Evolutionary conservation across 148 eudicot genomes (phyloP), one percentile per base, ranked within the genome.

Genomic region (Diospyros kaki): DNA sequence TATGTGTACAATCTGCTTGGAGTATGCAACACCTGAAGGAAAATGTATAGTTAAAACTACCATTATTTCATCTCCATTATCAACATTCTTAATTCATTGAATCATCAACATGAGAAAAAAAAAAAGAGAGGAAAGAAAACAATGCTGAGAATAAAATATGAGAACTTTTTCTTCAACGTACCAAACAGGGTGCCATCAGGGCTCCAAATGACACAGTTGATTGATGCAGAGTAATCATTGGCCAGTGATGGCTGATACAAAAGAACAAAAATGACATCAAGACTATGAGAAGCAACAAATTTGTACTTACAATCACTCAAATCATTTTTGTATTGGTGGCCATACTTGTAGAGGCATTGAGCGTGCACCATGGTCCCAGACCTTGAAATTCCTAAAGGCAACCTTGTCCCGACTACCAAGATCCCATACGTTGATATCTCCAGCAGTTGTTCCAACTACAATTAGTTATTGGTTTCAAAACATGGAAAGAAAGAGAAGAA

Each of bases 361-460:
- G 75, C 86, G 83, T 70, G 83, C 51, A 51, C 76, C 71, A 69
- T 84, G 85, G 68, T 95, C 91, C 99, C 97, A 88, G 58, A 95
- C 89, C 90, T 92, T 90, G 80, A 95, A 95, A 71, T 85, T 92
- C 77, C 84, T 84, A 5, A 73, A 77, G 43, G 88, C 93, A 67
- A 92, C 83, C 83, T 85, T 88, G 75, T 90, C 97, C 69, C 94
- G 75, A 14, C 80, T 84, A 74, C 91, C 88, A 64, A 95, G 82
- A 44, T 95, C 98, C 98, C 98, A 95, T 58, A 95, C 83, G 82
- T 86, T 82, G 78, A 89, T 77, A 42, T 95, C 97, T 75, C 98
- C 98, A 50, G 77, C 83, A 75, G 77, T 86, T 55, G 97, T 92
- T 60, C 99, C 99, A 79, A 92, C 97, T 92, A 80, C 76, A 76